Evolutionary conservation across 345 rosid species (phyloP).

Genomic region (Toxicodendron radicans): DNA sequence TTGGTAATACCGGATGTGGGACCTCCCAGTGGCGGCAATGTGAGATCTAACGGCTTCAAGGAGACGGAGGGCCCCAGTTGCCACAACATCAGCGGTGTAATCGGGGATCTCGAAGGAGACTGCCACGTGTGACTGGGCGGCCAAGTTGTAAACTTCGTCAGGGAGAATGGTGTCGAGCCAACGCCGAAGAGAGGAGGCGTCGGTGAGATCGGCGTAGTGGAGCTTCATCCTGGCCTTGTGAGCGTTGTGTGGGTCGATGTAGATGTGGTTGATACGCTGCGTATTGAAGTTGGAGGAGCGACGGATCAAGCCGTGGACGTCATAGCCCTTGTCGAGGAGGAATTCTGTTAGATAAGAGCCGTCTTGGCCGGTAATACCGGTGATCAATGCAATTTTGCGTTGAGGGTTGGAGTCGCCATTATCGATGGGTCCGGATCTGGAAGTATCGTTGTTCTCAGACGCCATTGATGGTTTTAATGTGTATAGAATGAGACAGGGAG

Average conservation of each 20-base stretch:
- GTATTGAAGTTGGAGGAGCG: slow-evolving; percentile 97
- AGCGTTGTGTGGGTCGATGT: slow-evolving; percentile 90
- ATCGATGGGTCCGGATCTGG: slow-evolving; percentile 35
- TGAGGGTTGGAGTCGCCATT: slow-evolving; percentile 34
- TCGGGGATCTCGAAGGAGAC: slow-evolving; percentile 98
- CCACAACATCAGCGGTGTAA: slow-evolving; percentile 92
- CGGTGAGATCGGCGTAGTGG: slow-evolving; percentile 83
- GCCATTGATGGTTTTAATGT: slow-evolving; percentile 35
- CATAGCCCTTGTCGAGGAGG: slow-evolving; percentile 74
- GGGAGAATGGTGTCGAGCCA: slow-evolving; percentile 89
- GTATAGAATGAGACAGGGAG: neutral
- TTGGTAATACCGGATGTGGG: slow-evolving; percentile 71
- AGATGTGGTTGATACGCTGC: slow-evolving; percentile 93
- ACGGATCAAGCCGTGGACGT: slow-evolving; percentile 89
- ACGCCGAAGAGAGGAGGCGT: slow-evolving; percentile 94
- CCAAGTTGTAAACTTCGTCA: slow-evolving; percentile 92
- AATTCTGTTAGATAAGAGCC: slow-evolving; percentile 94
- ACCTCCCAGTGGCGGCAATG: slow-evolving; percentile 65
- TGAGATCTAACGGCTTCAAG: slow-evolving; percentile 95
- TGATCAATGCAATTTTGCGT: slow-evolving; percentile 64
- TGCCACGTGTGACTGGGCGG: slow-evolving; percentile 93
- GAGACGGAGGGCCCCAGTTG: slow-evolving; percentile 91
- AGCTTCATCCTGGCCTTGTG: slow-evolving; percentile 90
- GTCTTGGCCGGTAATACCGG: slow-evolving; percentile 97
- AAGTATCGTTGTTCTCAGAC: slow-evolving; percentile 26